A percentile compares a stretch with the other conserved stretches of the same genome.
phyloP scores from a whole-genome alignment of 1,139 yeast species.

The Chernovozyma sophiae-reginae region DNA sequence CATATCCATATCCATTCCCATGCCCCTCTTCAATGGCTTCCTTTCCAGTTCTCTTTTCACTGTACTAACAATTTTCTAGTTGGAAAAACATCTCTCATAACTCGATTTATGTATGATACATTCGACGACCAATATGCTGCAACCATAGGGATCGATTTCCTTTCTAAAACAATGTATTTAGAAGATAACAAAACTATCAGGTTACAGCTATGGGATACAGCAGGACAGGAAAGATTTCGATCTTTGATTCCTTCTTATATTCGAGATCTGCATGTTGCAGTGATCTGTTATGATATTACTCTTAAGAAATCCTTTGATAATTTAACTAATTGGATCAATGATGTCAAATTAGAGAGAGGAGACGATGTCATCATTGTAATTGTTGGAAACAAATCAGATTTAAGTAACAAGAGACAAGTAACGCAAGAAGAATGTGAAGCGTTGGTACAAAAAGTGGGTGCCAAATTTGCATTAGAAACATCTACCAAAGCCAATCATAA shows the following conservation, averaged over 20 bases:
- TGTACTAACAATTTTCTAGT: slow-evolving; percentile 30
- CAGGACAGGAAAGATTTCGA: slow-evolving; percentile 61
- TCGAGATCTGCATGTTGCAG: slow-evolving; percentile 95
- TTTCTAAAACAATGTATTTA: slow-evolving; percentile 69
- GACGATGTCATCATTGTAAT: slow-evolving; percentile 51
- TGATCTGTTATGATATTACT: slow-evolving; percentile 90
- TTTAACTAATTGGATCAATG: slow-evolving; percentile 49
- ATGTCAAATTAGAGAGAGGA: slow-evolving; percentile 72
- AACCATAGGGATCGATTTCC: slow-evolving; percentile 93
- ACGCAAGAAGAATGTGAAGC: slow-evolving; percentile 76
- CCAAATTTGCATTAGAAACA: slow-evolving; percentile 83
- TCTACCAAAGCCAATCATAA: slow-evolving; percentile 94
- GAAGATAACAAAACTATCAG: slow-evolving; percentile 55
- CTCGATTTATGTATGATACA: slow-evolving; percentile 97
- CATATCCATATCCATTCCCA: no score
- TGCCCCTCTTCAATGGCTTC: no score
- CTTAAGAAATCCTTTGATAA: slow-evolving; percentile 77
- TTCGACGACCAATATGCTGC: slow-evolving; percentile 95
- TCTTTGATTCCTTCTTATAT: slow-evolving; percentile 78
- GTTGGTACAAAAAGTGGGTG: slow-evolving; percentile 50
- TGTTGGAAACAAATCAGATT: slow-evolving; percentile 57
- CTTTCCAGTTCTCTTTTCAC: not conserved
- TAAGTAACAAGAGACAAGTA: slow-evolving; percentile 73
- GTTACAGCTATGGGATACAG: slow-evolving; percentile 56
- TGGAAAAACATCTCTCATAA: slow-evolving; percentile 91